Base-by-base conservation (phyloP, 371 early-diverging fungal species). In the Cokeromyces recurvatus region DNA sequence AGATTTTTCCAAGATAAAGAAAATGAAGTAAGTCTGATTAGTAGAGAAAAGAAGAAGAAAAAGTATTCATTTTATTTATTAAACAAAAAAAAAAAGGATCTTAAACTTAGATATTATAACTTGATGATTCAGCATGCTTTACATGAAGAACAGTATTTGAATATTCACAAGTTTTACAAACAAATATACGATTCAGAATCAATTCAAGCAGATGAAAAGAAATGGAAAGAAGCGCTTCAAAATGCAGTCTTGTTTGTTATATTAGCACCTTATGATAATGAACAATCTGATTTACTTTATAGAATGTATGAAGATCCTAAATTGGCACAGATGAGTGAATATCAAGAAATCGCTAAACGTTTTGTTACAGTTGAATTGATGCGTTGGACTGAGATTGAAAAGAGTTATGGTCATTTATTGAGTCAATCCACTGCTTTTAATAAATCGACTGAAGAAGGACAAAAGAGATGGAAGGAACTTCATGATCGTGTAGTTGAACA, bases 401-500 rank as follows among this genome's bases (percentile, higher is more conserved):
- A 90, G 57, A 66, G 85, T 21, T 98, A 94, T 60, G 91, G 92
- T 1, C 55, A 77, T 0, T 68, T 81, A 23, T 69, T 95, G 51
- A 74, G 78, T 32, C 59, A 78, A 48, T 86, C 90, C 7, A 68
- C 70, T 10, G 88, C 89, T 3, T 91, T 97, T 59, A 72, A 77
- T 23, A 63, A 68, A 9, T 60, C 73, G 21, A 86, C 84, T 10
- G 91, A 88, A 29, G 89, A 82, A 6, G 91, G 94, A 37, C 64
- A 75, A 46, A 84, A 84, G 69, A 77, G 91, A 46, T 86, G 86
- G 84, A 77, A 84, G 57, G 89, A 82, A 36, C 78, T 98, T 50
- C 94, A 94, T 58, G 80, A 90, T 51, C 86, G 98, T 19, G 94
- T 95, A 6, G 89, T 93, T 52, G 98, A 98, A 62, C 98, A 97